These are phyloP conservation scores for Pythium rishiriense DNA, from an alignment of 352 stramenopile genomes.

Conservation along the genomic window DNA sequence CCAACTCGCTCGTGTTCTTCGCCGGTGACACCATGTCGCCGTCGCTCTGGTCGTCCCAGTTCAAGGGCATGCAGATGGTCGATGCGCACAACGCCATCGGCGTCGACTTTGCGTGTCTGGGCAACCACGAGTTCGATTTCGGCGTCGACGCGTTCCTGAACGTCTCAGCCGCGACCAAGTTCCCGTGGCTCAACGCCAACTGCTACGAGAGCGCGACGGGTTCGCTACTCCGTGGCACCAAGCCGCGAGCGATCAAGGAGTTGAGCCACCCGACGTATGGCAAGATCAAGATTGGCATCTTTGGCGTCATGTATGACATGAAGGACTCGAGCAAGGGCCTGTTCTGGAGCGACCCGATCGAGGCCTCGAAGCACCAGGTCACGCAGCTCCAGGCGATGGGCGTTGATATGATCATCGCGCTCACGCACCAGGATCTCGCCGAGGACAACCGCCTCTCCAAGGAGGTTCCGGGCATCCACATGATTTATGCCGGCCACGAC, in stretches of 20 bases:
- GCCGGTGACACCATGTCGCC: constrained; percentile 80
- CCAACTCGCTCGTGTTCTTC: constrained; percentile 77
- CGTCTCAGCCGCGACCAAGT: constrained; percentile 52
- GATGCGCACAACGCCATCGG: constrained; percentile 75
- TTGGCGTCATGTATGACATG: constrained; percentile 83
- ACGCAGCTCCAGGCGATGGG: constrained; percentile 34
- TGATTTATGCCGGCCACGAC: constrained; percentile 75
- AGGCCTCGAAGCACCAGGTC: constrained; percentile 52
- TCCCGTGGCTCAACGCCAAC: constrained; percentile 78
- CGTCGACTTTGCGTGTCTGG: constrained; percentile 67
- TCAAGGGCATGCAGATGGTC: constrained; percentile 80
- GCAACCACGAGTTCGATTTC: constrained; percentile 85
- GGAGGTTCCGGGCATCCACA: constrained; percentile 56
- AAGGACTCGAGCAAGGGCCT: constrained; percentile 58
- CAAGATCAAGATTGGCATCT: constrained; percentile 59
- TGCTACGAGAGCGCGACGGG: constrained; percentile 52
- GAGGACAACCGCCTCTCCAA: constrained; percentile 77
- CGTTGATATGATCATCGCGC: constrained; percentile 73
- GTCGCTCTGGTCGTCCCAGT: constrained; percentile 82
- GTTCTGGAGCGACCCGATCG: constrained; percentile 68
- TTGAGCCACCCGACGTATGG: constrained; percentile 43
- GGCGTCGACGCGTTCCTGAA: constrained; percentile 76
- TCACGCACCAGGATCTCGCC: constrained; percentile 68
- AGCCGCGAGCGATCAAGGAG: constrained; percentile 48
- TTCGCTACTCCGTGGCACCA: constrained; percentile 53